These are phyloP conservation scores for Cladorrhinum samala DNA, from an alignment of 495 filamentous ascomycete species.

Conservation along the genomic window DNA sequence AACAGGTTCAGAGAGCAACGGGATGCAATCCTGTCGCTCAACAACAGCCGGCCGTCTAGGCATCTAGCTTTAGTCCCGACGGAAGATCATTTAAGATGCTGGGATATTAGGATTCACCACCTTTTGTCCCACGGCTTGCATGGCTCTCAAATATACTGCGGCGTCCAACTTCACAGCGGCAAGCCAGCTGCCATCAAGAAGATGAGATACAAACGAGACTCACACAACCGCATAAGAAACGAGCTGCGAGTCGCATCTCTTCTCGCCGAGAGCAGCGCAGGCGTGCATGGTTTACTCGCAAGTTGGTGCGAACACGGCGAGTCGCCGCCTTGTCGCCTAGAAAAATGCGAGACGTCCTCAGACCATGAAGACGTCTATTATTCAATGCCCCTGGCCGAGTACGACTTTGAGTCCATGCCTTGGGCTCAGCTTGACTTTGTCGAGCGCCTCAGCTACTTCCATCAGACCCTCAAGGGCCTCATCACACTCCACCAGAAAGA, in stretches of 20 bases:
- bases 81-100: not conserved
- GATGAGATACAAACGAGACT: not conserved
- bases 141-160: not conserved
- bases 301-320: not conserved
- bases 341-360: not conserved
- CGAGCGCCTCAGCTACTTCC: not conserved
- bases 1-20: not conserved
- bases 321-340: not conserved
- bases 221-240: not conserved
- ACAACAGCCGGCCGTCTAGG: not conserved
- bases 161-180: not conserved
- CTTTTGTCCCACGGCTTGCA: not conserved
- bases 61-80: not conserved
- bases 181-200: not conserved
- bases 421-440: not conserved
- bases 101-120: not conserved
- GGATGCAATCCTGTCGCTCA: not conserved
- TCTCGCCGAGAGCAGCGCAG: not conserved
- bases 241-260: not conserved
- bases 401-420: conserved; percentile 1
- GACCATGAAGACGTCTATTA: not conserved
- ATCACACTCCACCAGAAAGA: not conserved
- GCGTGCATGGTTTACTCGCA: not conserved
- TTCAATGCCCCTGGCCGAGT: not conserved
- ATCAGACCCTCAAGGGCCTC: not conserved